Base-by-base conservation (phyloP, 129 eudicot genomes). In the Saussurea involucrata region DNA sequence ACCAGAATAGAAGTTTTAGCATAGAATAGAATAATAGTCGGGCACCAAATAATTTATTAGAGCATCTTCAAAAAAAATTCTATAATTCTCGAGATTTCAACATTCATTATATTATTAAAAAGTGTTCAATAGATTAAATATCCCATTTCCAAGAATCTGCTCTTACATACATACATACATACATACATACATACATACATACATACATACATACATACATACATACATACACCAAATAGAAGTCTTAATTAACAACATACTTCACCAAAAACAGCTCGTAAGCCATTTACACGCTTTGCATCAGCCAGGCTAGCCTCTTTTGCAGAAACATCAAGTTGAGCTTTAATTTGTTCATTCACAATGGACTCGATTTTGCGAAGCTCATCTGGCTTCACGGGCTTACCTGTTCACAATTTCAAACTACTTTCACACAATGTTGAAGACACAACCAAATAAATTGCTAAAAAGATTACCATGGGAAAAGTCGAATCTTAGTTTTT, bases 191-290 rank as follows among this genome's bases (percentile, higher is more conserved):
- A n/a, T n/a, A n/a, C n/a, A n/a, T n/a, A n/a, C n/a, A n/a, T n/a
- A n/a, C n/a, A n/a, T n/a, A n/a, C n/a, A n/a, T n/a, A n/a, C n/a
- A n/a, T n/a, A n/a, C n/a, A n/a, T n/a, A n/a, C 18, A 49, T 15
- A 49, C n/a, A n/a, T n/a, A 4, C 5, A 46, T 13, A 46, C 58
- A 49, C 21, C 58, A 49, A 49, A 49, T 49, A 17, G 21, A 49
- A 49, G 18, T 44, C 5, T 44, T 28, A n/a, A n/a, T n/a, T n/a
- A n/a, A 68, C n/a, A 18, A 24, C 21, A 24, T 78, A 95, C 98
- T 81, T 95, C 96, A 12, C 98, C 97, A 83, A 95, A 94, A 73
- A 94, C 98, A 77, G 97, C 97, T 57, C 97, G 82, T 67, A 94
- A 83, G 9, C 98, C 97, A 44, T 87, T 89, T 15, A 94, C 79